Base-by-base conservation (phyloP, 176 grass and related monocot genomes). In the Oryza officinalis region DNA sequence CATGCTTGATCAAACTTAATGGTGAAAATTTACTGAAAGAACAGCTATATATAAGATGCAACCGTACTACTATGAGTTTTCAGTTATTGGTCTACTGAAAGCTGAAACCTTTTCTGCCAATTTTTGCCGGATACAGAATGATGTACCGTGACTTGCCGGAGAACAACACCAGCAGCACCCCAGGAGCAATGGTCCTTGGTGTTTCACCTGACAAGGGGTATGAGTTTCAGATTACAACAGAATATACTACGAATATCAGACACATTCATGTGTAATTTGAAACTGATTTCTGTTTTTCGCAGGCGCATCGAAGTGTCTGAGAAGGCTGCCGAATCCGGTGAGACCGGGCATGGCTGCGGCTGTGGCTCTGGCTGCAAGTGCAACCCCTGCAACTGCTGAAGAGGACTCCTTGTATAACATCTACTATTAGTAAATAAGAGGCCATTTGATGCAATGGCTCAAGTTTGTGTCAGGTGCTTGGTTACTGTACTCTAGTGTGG, bases 191-290 rank as follows among this genome's bases (percentile, higher is more conserved):
- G 45, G 44, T 86, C 52, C 66, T 79, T 63, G 84, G 75, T 22
- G 75, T 79, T 72, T 67, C 75, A 64, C 52, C 75, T 49, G 52
- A 71, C 26, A 86, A 86, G 75, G 66, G 75, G 75, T 86, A 63
- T 35, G 1, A 7, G 10, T 43, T 52, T 52, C 49, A 7, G 40
- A 52, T 47, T 0, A 18, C 6, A 6, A 20, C 49, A 18, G 7
- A 52, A 52, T 52, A 20, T 52, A 6, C 49, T 52, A 7, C 2
- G 20, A 52, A 52, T 7, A 52, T 52, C 49, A 52, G 6, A 15
- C 4, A 5, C 5, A 6, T 6, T 7, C 49, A 52, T 52, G 49
- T 7, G 0, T 50, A 1, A 20, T 52, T 52, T 52, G 13, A 49
- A 45, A 13, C 43, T 45, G 4, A 18, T 18, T 52, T 18, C 2